Evolutionary conservation across 768 basidiomycete genomes (phyloP).

Genomic region (Phanerodontia chrysosporium): DNA sequence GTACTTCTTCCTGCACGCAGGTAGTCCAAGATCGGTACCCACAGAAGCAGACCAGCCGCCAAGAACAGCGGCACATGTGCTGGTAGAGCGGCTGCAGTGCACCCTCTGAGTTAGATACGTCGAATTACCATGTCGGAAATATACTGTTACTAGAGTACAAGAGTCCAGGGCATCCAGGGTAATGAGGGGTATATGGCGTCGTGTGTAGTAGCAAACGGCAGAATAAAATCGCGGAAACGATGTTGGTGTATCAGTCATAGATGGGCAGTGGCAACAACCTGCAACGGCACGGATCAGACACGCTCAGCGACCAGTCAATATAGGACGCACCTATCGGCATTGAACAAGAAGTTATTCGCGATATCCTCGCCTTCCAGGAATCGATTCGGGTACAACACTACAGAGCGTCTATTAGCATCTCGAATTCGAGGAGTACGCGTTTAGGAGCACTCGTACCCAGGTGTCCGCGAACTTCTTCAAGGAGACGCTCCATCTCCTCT

Average conservation of each 20-base stretch:
- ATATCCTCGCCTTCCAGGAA: constrained; percentile 94
- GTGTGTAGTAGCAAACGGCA: neutral
- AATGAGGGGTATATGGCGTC: neutral
- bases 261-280: constrained; percentile 74
- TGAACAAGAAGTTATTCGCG: constrained; percentile 91
- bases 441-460: constrained; percentile 69
- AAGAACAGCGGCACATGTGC: too few relatives aligned
- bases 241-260: constrained; percentile 52
- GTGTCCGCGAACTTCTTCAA: constrained; percentile 78
- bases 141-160: neutral
- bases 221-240: neutral
- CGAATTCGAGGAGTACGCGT: too few relatives aligned
- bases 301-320: neutral
- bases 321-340: constrained; percentile 66
- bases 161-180: neutral
- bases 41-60: too few relatives aligned
- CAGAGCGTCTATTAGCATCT: neutral
- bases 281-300: constrained; percentile 8
- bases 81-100: too few relatives aligned
- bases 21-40: too few relatives aligned
- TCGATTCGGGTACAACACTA: constrained; percentile 79
- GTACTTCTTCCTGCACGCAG: too few relatives aligned
- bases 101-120: neutral
- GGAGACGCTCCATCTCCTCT: constrained; percentile 84
- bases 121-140: neutral